A percentile compares a stretch with the other conserved stretches of the same genome.
phyloP scores from a whole-genome alignment of 352 stramenopile species.

The Phytophthora niederhauseri region DNA sequence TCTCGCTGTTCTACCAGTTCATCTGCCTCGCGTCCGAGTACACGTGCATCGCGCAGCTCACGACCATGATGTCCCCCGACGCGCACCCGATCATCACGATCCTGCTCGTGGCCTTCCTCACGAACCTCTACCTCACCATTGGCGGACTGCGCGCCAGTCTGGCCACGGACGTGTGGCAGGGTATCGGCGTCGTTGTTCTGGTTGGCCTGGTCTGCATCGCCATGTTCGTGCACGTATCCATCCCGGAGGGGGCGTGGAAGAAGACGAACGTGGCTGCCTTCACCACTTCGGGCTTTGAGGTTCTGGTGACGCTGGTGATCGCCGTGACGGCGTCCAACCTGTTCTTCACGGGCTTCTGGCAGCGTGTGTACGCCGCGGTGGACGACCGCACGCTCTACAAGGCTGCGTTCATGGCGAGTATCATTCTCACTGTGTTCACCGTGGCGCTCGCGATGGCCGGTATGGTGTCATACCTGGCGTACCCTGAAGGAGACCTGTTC shows the following conservation, averaged over 20 bases:
- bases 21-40: constrained; percentile 72
- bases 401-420: constrained; percentile 37
- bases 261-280: constrained; percentile 59
- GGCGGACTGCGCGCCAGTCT: constrained; percentile 64
- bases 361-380: constrained; percentile 58
- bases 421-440: constrained; percentile 69
- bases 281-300: constrained; percentile 59
- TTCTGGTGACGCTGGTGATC: constrained; percentile 66
- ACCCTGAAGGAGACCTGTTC: constrained; percentile 57
- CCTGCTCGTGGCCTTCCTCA: constrained; percentile 59
- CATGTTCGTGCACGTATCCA: constrained; percentile 51
- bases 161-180: constrained; percentile 69
- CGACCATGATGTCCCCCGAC: constrained; percentile 44
- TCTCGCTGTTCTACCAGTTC: constrained; percentile 77
- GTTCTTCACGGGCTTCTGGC: constrained; percentile 82
- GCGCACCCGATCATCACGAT: constrained; percentile 56
- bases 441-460: constrained; percentile 57
- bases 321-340: constrained; percentile 64
- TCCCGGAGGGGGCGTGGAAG: constrained; percentile 50
- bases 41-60: constrained; percentile 55
- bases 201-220: constrained; percentile 58
- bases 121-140: constrained; percentile 67
- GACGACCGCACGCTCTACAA: constrained; percentile 51
- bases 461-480: constrained; percentile 63
- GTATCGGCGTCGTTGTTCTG: constrained; percentile 53